phyloP scores from a whole-genome alignment of 192 early-diverging fungal genomes.

The Linnemannia schmuckeri region DNA sequence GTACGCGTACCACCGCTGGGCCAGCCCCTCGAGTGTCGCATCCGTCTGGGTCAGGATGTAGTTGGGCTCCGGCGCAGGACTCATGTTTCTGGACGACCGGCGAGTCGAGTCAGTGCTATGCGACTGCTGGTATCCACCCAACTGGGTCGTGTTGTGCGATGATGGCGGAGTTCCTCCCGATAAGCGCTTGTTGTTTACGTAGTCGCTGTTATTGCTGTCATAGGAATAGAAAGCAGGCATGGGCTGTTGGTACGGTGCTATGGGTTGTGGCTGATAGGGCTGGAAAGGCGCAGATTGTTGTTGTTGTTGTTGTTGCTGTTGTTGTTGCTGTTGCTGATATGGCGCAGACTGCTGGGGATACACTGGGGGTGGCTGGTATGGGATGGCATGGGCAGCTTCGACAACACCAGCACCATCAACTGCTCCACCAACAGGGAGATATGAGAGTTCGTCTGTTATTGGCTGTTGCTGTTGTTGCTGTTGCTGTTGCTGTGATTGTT shows the following conservation, averaged over 20 bases:
- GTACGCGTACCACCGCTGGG: slow-evolving; percentile 39
- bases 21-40: slow-evolving; percentile 33
- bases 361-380: neutral
- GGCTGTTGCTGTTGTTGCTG: slow-evolving; percentile 7
- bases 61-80: neutral
- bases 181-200: neutral
- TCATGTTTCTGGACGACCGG: slow-evolving; percentile 18
- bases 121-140: neutral
- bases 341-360: neutral
- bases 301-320: neutral
- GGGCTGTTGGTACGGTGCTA: neutral
- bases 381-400: neutral
- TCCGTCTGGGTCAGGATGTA: slow-evolving; percentile 31
- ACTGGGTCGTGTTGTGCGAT: neutral
- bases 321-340: slow-evolving; percentile 4
- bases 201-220: neutral
- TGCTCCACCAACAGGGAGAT: neutral
- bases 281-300: neutral
- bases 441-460: neutral
- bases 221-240: neutral
- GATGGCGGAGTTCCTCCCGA: slow-evolving; percentile 19
- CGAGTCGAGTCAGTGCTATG: slow-evolving; percentile 16
- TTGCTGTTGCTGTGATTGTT: neutral
- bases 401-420: neutral
- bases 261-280: neutral